Conservation (phyloP, 208 protist genomes). For the Leishmania braziliensis region DNA sequence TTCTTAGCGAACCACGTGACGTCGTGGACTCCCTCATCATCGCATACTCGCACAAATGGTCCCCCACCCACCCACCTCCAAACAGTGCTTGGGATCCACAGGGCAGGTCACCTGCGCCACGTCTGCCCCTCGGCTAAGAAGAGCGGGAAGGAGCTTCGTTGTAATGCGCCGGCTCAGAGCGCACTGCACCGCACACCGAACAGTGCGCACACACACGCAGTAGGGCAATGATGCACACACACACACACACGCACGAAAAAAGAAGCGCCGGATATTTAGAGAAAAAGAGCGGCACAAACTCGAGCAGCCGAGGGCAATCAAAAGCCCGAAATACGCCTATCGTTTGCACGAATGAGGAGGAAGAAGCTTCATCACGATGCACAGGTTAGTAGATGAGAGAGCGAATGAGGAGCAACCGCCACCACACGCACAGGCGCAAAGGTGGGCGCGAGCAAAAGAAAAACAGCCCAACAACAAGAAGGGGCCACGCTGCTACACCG, state of each 20-base stretch:
- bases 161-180: not conserved
- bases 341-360: not conserved
- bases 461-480: not conserved
- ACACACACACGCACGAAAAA: not conserved
- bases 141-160: not conserved
- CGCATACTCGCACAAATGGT: no score
- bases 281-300: not conserved
- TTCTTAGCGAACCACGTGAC: not conserved
- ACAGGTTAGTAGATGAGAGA: not conserved
- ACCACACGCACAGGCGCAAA: not conserved
- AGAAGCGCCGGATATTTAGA: not conserved
- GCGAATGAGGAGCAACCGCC: not conserved
- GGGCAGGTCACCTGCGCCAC: not conserved
- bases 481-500: conserved; percentile 3
- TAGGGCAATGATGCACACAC: not conserved
- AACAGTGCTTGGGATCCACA: not conserved
- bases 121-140: not conserved
- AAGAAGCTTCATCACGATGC: not conserved
- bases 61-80: not conserved
- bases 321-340: not conserved
- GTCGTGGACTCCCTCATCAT: not conserved
- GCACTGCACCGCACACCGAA: not conserved
- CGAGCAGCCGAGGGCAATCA: not conserved
- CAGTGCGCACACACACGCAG: not conserved
- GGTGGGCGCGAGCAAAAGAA: not conserved